Evolutionary conservation across 345 rosid genomes (phyloP).

Genomic region (Iberis pinnata): DNA sequence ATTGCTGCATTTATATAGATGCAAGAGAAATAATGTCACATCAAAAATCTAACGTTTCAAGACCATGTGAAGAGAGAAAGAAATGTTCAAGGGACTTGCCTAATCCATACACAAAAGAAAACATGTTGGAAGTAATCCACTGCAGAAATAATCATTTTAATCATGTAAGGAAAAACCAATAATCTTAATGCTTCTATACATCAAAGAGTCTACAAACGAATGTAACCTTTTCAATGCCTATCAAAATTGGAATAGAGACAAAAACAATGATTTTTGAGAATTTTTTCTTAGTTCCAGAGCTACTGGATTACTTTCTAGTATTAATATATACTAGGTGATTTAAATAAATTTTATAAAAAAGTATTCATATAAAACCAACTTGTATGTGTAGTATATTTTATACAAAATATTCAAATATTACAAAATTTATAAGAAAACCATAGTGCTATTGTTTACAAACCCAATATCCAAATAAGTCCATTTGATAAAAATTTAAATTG

Average conservation of each 20-base stretch:
- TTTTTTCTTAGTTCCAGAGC: slow-evolving; percentile 57
- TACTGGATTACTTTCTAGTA: slow-evolving; percentile 49
- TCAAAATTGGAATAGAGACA: slow-evolving; percentile 45
- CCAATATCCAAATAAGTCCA: too few relatives aligned
- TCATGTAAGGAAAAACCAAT: background rate
- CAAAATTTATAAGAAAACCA: too few relatives aligned
- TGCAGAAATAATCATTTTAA: slow-evolving; percentile 8
- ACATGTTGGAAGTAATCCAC: slow-evolving; percentile 49
- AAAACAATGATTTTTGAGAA: slow-evolving; percentile 45
- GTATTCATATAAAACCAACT: too few relatives aligned
- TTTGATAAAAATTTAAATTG: too few relatives aligned
- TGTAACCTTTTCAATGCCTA: slow-evolving; percentile 41
- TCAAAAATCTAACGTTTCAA: too few relatives aligned
- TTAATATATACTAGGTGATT: too few relatives aligned
- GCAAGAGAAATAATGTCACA: slow-evolving; percentile 8
- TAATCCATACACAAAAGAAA: slow-evolving; percentile 39
- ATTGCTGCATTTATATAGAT: slow-evolving; percentile 30
- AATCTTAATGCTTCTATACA: slow-evolving; percentile 4
- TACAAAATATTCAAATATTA: too few relatives aligned
- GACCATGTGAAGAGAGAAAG: too few relatives aligned
- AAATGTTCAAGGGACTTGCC: slow-evolving; percentile 26
- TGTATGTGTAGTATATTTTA: too few relatives aligned
- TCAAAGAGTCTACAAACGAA: background rate
- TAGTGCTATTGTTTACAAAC: too few relatives aligned
- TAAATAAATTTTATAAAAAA: too few relatives aligned